Percentiles rank a stretch among this genome's conserved stretches.
phyloP scores from a whole-genome alignment of 129 eudicot species.

The Logfia minima region DNA sequence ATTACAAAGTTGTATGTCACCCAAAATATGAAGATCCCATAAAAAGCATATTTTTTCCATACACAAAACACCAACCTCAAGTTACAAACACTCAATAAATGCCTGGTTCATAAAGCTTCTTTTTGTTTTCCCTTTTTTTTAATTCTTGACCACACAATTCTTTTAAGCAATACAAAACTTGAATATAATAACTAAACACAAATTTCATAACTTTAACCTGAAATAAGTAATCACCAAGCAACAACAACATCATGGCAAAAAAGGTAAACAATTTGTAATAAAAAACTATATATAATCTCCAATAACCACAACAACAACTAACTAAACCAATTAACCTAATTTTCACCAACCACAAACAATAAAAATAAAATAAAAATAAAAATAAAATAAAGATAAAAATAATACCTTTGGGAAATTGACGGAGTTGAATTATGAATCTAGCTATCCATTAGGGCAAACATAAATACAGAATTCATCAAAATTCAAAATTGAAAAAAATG shows the following conservation, averaged over 20 bases:
- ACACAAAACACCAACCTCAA: constrained; percentile 11
- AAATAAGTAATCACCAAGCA: constrained; percentile 36
- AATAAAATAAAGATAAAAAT: neutral
- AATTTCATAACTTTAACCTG: constrained; percentile 12
- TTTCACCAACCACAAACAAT: constrained; percentile 24
- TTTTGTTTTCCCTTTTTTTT: constrained; percentile 17
- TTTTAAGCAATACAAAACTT: constrained; percentile 32
- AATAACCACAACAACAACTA: neutral
- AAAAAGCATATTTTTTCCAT: neutral
- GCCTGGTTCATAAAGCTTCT: constrained; percentile 29
- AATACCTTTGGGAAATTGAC: constrained; percentile 11
- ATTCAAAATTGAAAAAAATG: constrained; percentile 24
- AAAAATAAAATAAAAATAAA: neutral
- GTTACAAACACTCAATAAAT: constrained; percentile 21
- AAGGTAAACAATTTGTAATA: constrained; percentile 15
- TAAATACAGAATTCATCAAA: constrained; percentile 8
- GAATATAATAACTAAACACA: constrained; percentile 4
- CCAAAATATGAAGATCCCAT: neutral
- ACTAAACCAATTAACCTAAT: constrained; percentile 26
- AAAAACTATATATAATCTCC: constrained; percentile 5
- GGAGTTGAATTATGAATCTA: constrained; percentile 28
- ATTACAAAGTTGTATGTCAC: neutral
- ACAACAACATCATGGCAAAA: constrained; percentile 32
- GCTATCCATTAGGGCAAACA: neutral
- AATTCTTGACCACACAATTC: constrained; percentile 34